phyloP scores from a whole-genome alignment of 352 stramenopile genomes.

The Pythium vanterpoolii region DNA sequence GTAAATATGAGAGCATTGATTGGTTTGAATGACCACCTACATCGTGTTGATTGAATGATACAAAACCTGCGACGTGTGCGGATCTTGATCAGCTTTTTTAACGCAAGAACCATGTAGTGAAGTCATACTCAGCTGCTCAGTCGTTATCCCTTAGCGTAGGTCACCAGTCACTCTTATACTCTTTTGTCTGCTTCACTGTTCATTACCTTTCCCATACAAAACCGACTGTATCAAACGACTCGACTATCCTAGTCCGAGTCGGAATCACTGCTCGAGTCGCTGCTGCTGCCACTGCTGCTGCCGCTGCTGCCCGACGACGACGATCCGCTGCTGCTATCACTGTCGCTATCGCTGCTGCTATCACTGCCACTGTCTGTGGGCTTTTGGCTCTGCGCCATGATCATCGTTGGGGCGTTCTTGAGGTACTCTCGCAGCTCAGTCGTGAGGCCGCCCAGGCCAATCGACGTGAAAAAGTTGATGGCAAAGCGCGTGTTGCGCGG shows the following conservation, averaged over 20 bases:
- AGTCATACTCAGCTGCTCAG: too few relatives aligned
- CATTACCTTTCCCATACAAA: too few relatives aligned
- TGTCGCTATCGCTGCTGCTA: slow-evolving; percentile 41
- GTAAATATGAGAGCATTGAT: background rate
- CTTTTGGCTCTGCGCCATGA: slow-evolving; percentile 76
- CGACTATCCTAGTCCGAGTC: slow-evolving; percentile 31
- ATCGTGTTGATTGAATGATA: background rate
- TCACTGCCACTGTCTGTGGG: slow-evolving; percentile 26
- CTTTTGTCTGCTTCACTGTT: background rate
- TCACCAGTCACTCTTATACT: background rate
- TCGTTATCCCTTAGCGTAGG: too few relatives aligned
- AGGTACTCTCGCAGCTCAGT: slow-evolving; percentile 95
- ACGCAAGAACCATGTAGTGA: too few relatives aligned
- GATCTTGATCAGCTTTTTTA: too few relatives aligned
- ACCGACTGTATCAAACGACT: too few relatives aligned
- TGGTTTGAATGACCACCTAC: background rate
- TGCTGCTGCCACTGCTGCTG: slow-evolving; percentile 18
- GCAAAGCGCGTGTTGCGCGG: slow-evolving; percentile 97
- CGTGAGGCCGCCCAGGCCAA: slow-evolving; percentile 97
- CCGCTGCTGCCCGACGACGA: slow-evolving; percentile 34
- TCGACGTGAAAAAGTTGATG: slow-evolving; percentile 99
- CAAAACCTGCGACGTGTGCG: background rate
- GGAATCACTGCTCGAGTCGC: slow-evolving; percentile 24
- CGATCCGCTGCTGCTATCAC: slow-evolving; percentile 27
- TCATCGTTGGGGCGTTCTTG: slow-evolving; percentile 95